Percentiles rank a stretch among this genome's conserved stretches.
These are phyloP conservation scores for Spirogloea muscicola DNA, from an alignment of 139 green algal genomes.

Conservation along the genomic window DNA sequence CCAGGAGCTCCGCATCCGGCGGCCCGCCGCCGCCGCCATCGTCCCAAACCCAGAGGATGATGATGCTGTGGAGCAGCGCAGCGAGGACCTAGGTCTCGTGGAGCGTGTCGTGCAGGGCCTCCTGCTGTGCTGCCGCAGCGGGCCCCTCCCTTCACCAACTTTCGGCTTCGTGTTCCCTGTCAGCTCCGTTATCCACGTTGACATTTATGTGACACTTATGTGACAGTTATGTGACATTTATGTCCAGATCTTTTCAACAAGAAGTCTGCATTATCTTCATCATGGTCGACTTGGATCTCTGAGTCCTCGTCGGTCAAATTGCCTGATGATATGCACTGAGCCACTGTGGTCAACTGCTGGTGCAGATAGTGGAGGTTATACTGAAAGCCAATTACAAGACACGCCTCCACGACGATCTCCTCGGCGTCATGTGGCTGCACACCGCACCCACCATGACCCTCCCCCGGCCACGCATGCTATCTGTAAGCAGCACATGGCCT, in stretches of 20 bases:
- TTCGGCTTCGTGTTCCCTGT: conserved; percentile 37
- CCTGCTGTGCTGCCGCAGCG: conserved; percentile 17
- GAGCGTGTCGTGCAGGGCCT: conserved; percentile 23
- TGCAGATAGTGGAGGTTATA: conserved; percentile 36
- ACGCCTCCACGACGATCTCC: conserved; percentile 30
- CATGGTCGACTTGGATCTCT: too few species aligned
- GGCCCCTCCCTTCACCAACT: conserved; percentile 27
- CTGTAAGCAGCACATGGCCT: background rate
- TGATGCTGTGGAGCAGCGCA: background rate
- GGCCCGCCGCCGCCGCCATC: too few species aligned
- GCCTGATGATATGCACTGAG: too few species aligned
- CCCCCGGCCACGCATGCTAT: conserved; percentile 38
- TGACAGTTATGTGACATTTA: too few species aligned
- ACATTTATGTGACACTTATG: too few species aligned
- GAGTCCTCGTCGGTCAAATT: too few species aligned
- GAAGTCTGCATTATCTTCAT: too few species aligned
- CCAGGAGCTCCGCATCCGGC: conserved; percentile 8
- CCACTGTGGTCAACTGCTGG: too few species aligned
- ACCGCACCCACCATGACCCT: conserved; percentile 28
- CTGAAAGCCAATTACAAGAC: conserved; percentile 32
- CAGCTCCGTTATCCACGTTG: background rate
- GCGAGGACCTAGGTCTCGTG: conserved; percentile 13
- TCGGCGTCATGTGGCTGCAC: conserved; percentile 26
- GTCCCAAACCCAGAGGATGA: conserved; percentile 14
- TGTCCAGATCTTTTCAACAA: too few species aligned